Base-by-base conservation (phyloP, 106 monocot genomes). In the Dioscorea zingiberensis region DNA sequence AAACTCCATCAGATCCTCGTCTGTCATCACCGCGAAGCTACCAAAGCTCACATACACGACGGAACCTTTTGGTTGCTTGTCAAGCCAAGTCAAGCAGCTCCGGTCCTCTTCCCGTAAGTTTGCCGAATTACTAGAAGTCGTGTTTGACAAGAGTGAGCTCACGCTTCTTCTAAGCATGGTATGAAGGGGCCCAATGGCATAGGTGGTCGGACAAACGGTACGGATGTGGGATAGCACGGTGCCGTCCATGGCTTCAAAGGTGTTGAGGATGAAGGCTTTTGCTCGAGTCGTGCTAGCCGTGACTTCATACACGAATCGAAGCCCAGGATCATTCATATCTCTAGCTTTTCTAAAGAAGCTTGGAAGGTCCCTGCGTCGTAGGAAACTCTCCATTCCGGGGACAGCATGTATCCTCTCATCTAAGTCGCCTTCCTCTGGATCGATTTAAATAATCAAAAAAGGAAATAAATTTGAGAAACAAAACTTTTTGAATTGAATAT, bases 11-110 rank as follows among this genome's bases (percentile, higher is more conserved):
- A 85, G 49, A 30, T 77, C 67, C 45, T 66, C 48, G 13, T 7
- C 61, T 7, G 66, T 60, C 30, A 81, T 25, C 15, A 73, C 48
- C 3, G 80, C 27, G 7, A 77, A 28, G 74, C 85, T 85, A 1
- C 81, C 81, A 18, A 81, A 71, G 67, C 85, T 85, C 16, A 81
- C 74, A 54, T 74, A 85, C 15, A 85, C 68, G 14, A 85, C 85
- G 12, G 85, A 81, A 22, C 47, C 58, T 21, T 54, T 62, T 7
- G 85, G 44, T 70, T 74, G 73, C 21, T 46, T 21, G 71, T 83
- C 80, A 54, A 80, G 75, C 70, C 61, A 60, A 0, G 58, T 18
- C 32, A 68, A 38, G 68, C 75, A 74, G 47, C 25, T 30, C 22
- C 27, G 12, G 54, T 74, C 74, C 28, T 45, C 59, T 22, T 75